Conservation (phyloP, 441 rosid genomes). For the Pelargonium hybrid region DNA sequence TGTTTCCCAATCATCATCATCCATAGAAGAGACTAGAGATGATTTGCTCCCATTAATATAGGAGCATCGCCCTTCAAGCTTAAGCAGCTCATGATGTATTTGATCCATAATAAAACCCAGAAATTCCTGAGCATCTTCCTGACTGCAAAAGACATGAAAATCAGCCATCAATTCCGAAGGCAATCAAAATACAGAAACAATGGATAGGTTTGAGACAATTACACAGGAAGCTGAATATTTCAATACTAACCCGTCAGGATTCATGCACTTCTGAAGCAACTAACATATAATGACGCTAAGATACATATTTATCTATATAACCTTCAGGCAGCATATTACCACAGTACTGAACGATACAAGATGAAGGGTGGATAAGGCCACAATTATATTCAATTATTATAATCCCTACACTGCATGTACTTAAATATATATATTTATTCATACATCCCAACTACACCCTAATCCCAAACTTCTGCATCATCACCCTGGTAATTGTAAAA, state of each 20-base stretch:
- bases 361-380: neutral
- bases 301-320: neutral
- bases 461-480: too few relatives aligned
- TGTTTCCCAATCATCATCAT: constrained; percentile 96
- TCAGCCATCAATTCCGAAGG: constrained; percentile 6
- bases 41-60: constrained; percentile 29
- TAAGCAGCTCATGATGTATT: constrained; percentile 81
- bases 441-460: neutral
- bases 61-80: constrained; percentile 45
- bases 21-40: constrained; percentile 46
- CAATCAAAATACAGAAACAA: neutral
- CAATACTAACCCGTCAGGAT: neutral
- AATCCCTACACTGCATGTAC: neutral
- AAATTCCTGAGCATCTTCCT: constrained; percentile 98
- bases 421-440: neutral
- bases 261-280: neutral
- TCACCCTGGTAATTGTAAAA: neutral
- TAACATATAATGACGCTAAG: neutral
- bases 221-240: neutral
- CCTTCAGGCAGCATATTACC: neutral
- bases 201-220: neutral
- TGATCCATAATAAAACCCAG: constrained; percentile 81
- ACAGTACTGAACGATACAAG: neutral
- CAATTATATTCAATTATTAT: neutral
- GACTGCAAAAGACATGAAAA: constrained; percentile 39